Evolutionary conservation across 768 basidiomycete genomes (phyloP).

Genomic region (Amanita pallidorosea): DNA sequence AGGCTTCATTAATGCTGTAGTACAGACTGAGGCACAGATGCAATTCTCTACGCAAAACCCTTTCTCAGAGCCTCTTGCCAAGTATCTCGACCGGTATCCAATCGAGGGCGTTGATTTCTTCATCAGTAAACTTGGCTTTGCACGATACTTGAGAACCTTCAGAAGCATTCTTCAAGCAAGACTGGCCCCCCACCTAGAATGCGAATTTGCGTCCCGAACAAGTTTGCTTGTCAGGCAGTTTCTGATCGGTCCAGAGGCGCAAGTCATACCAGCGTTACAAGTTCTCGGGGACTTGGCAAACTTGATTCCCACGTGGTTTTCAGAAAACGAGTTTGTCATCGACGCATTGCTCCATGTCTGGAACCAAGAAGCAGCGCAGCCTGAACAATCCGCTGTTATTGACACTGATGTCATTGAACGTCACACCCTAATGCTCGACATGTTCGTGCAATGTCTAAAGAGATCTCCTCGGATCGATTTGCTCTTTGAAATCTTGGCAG

Average conservation of each 20-base stretch:
- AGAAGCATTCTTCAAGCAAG: conserved; percentile 74
- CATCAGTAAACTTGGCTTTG: conserved; percentile 64
- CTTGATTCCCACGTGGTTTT: conserved; percentile 61
- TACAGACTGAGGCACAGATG: conserved; percentile 86
- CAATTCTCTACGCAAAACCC: conserved; percentile 85
- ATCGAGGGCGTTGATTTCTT: conserved; percentile 80
- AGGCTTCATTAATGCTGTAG: conserved; percentile 76
- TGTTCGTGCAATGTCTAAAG: conserved; percentile 67
- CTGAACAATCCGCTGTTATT: conserved; percentile 30
- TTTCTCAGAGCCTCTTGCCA: conserved; percentile 86
- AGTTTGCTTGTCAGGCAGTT: conserved; percentile 40
- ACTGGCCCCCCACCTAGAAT: conserved; percentile 65
- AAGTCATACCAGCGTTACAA: conserved; percentile 61
- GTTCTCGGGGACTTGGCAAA: conserved; percentile 69
- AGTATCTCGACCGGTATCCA: conserved; percentile 87
- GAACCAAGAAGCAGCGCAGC: conserved; percentile 39
- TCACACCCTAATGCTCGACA: conserved; percentile 56
- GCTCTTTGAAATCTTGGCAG: conserved; percentile 75
- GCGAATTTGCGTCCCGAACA: conserved; percentile 55
- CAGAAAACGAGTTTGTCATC: conserved; percentile 53
- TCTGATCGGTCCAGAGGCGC: conserved; percentile 36
- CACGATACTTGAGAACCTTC: conserved; percentile 73
- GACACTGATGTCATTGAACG: conserved; percentile 44
- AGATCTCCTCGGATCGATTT: conserved; percentile 75
- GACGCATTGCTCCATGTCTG: conserved; percentile 68